Evolutionary conservation across 305 asterid genomes (phyloP).

Genomic region (Fraxinus albicans): DNA sequence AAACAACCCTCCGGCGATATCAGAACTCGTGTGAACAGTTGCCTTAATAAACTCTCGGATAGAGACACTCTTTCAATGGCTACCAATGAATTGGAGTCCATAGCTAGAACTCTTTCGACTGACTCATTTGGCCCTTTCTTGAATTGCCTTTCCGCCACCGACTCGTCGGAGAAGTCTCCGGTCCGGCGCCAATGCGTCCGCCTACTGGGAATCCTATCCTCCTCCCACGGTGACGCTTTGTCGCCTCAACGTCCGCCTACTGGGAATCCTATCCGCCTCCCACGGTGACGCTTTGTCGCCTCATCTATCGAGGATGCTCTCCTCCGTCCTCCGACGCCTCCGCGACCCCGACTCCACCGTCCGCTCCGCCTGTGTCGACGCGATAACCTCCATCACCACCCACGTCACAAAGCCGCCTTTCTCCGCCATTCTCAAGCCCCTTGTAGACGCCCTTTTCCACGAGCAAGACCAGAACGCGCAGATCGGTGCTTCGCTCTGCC

Average conservation of each 20-base stretch:
- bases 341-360: slow-evolving; percentile 82
- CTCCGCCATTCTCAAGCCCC: slow-evolving; percentile 54
- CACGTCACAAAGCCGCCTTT: slow-evolving; percentile 65
- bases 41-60: slow-evolving; percentile 69
- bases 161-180: slow-evolving; percentile 75
- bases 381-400: slow-evolving; percentile 56
- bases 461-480: slow-evolving; percentile 78
- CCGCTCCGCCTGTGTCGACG: slow-evolving; percentile 73
- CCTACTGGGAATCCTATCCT: slow-evolving; percentile 53
- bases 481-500: slow-evolving; percentile 78
- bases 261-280: slow-evolving; percentile 57
- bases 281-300: slow-evolving; percentile 82
- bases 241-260: slow-evolving; percentile 74
- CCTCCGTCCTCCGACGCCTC: slow-evolving; percentile 76
- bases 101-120: slow-evolving; percentile 46
- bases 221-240: slow-evolving; percentile 70
- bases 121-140: slow-evolving; percentile 64
- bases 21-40: slow-evolving; percentile 57
- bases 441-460: slow-evolving; percentile 57
- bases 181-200: slow-evolving; percentile 92
- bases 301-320: slow-evolving; percentile 56
- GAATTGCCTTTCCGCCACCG: slow-evolving; percentile 59
- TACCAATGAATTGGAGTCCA: slow-evolving; percentile 66
- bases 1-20: slow-evolving; percentile 54
- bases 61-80: slow-evolving; percentile 78